Percentiles rank a stretch among this genome's conserved stretches.
Evolutionary conservation across 2,329 filamentous ascomycete species (phyloP).

Genomic region (Cryoendolithus antarcticus): DNA sequence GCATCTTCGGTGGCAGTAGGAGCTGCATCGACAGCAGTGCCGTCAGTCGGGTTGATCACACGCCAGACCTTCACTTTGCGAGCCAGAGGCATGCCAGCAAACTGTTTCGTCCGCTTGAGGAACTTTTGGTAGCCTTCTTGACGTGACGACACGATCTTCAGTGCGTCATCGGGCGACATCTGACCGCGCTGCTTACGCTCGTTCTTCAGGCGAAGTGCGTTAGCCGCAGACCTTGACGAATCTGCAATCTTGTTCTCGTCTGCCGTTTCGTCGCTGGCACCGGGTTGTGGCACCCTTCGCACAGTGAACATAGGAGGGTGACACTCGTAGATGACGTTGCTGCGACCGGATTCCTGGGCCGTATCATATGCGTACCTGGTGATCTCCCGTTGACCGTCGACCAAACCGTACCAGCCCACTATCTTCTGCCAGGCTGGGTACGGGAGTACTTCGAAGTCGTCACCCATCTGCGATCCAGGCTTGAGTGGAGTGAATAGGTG

Average conservation of each 20-base stretch:
- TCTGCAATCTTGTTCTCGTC: not conserved
- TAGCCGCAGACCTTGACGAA: conserved; percentile 1
- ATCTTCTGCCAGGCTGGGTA: conserved; percentile 71
- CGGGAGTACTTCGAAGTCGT: conserved; percentile 67
- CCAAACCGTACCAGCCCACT: conserved; percentile 68
- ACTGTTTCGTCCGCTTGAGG: conserved; percentile 58
- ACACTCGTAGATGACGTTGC: conserved; percentile 68
- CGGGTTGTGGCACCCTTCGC: conserved; percentile 56
- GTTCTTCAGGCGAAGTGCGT: conserved; percentile 8
- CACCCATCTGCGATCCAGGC: conserved; percentile 48
- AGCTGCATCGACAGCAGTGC: conserved; percentile 25
- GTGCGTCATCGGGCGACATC: conserved; percentile 38
- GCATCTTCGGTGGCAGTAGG: conserved; percentile 24
- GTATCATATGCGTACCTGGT: conserved; percentile 68
- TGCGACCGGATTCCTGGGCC: conserved; percentile 40
- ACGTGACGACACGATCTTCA: conserved; percentile 58
- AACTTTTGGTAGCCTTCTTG: conserved; percentile 62
- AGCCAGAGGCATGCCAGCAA: conserved; percentile 52
- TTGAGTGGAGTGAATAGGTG: conserved; percentile 57
- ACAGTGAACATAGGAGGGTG: conserved; percentile 77
- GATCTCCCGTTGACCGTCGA: conserved; percentile 57
- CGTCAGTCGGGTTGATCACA: conserved; percentile 36
- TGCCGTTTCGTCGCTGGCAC: not conserved
- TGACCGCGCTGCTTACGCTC: conserved; percentile 14
- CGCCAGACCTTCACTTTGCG: conserved; percentile 71